Percentiles rank a stretch among this genome's conserved stretches.
Conservation (phyloP, 2,329 filamentous ascomycete genomes). For the Fusarium papillatum region DNA sequence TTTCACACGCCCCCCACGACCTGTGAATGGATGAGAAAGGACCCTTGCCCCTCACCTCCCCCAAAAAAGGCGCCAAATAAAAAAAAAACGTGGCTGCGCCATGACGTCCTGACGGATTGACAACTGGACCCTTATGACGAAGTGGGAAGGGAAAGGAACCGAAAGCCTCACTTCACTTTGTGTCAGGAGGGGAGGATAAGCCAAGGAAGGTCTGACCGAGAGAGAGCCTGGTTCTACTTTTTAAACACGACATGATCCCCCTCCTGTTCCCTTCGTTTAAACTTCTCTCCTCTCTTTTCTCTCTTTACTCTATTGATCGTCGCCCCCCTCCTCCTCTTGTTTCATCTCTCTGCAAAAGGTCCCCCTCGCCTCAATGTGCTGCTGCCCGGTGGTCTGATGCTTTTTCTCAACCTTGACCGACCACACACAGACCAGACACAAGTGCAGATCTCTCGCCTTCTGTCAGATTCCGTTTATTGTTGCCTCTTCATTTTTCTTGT, state of each 20-base stretch:
- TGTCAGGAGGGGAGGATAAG: background rate
- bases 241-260: background rate
- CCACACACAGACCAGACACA: background rate
- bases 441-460: background rate
- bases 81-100: constrained; percentile 31
- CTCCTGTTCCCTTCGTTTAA: background rate
- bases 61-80: background rate
- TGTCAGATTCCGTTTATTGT: background rate
- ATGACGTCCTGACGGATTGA: constrained; percentile 29
- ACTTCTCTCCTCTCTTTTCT: background rate
- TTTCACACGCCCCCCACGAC: background rate
- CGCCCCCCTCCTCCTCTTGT: background rate
- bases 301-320: background rate
- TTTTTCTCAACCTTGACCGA: background rate
- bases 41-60: background rate
- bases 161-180: background rate
- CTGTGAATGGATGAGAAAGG: background rate
- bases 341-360: constrained; percentile 1
- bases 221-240: constrained; percentile 1
- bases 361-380: constrained; percentile 21
- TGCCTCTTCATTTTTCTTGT: background rate
- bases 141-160: background rate
- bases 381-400: constrained; percentile 22
- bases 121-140: constrained; percentile 40
- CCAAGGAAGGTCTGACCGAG: background rate